Base-by-base conservation (phyloP, 1,284 basidiomycete genomes). In the Fistulinella cinereoalba region DNA sequence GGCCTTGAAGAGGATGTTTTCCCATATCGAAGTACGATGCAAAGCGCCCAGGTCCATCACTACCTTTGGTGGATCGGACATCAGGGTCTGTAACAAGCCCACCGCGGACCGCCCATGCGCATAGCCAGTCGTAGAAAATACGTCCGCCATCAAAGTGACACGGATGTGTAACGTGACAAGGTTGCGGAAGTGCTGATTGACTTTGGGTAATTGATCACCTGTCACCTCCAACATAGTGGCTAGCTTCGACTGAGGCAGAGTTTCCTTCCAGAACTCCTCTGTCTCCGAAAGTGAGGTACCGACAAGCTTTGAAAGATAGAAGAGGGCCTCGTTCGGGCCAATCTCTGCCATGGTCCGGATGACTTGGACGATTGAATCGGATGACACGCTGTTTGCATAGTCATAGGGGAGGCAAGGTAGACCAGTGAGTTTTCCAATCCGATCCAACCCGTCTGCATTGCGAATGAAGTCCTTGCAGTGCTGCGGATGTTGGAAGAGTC, bases 401-500 rank as follows among this genome's bases (percentile, higher is more conserved):
- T 95, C 88, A 56, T 91, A 92, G 0, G 97, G 93, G 31, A 97
- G 74, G 60, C 90, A 96, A 6, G 94, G 90, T 24, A 96, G 73
- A 27, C 81, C 79, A 42, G 92, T 89, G 23, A 98, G 74, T 50
- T 77, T 76, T 42, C 93, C 83, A 21, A 99, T 71, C 46, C 79
- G 77, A 34, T 83, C 76, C 15, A 98, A 74, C 12, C 92, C 91
- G 49, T 90, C 86, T 3, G 80, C 76, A 43, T 79, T 77, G 16
- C 74, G 69, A 53, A 98, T 81, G 65, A 99, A 98, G 55, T 98
- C 96, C 51, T 85, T 84, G 73, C 90, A 92, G 64, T 97, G 92
- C 27, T 83, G 84, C 28, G 76, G 83, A 61, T 91, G 94, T 59
- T 96, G 93, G 71, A 99, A 94, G 39, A 99, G 78, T 9, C 95